Conservation (phyloP, 208 protist species). For the Porcisia hertigi region DNA sequence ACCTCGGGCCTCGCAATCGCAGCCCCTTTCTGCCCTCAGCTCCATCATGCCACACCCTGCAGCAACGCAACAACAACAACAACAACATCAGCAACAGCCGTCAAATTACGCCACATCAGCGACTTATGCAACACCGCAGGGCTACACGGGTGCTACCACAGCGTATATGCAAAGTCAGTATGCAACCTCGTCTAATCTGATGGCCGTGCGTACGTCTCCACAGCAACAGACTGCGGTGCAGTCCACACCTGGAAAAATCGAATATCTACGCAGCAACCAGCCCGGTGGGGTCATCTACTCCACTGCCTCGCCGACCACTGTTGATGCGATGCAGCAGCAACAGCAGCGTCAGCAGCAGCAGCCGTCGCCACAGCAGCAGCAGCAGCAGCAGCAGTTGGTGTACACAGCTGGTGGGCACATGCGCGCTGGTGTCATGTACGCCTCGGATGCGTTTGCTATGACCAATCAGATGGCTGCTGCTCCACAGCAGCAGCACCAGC, state of each 20-base stretch:
- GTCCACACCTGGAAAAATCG: conserved; percentile 19
- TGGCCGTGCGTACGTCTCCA: conserved; percentile 22
- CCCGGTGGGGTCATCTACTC: conserved; percentile 24
- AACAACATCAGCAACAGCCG: conserved; percentile 15
- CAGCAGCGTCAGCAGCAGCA: conserved; percentile 19
- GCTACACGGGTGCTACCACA: conserved; percentile 21
- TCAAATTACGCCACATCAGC: conserved; percentile 7
- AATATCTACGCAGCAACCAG: conserved; percentile 21
- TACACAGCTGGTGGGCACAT: conserved; percentile 27
- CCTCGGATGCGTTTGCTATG: conserved; percentile 26
- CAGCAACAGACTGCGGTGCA: conserved; percentile 23
- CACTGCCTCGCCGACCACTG: conserved; percentile 5
- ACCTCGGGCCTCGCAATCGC: conserved; percentile 16
- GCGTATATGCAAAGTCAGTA: conserved; percentile 28
- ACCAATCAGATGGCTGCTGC: conserved; percentile 23
- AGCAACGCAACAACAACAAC: background rate
- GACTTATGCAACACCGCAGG: conserved; percentile 18
- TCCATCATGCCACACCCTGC: conserved; percentile 11
- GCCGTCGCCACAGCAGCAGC: conserved; percentile 8
- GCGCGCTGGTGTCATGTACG: conserved; percentile 29
- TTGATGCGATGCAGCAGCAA: conserved; percentile 23
- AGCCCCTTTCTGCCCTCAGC: conserved; percentile 20
- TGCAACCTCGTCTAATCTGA: conserved; percentile 24
- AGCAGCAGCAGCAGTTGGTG: conserved; percentile 31
- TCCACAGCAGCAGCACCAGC: conserved; percentile 22